These are phyloP conservation scores for Botryotinia globosa DNA, from an alignment of 2,329 filamentous ascomycete species.

Conservation along the genomic window DNA sequence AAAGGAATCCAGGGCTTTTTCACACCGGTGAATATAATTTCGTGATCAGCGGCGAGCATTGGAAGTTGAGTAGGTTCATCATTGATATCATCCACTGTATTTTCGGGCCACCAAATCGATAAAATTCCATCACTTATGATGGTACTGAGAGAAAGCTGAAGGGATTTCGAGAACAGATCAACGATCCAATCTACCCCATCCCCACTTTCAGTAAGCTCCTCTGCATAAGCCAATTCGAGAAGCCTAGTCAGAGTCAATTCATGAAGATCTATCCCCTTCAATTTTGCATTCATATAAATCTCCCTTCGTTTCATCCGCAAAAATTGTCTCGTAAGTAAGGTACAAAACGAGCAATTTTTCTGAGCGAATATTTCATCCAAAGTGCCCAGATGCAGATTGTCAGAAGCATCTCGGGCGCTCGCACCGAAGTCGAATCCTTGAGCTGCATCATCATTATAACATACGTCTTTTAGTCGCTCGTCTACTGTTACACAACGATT, in stretches of 20 bases:
- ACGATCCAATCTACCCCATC: neutral
- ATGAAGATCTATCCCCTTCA: neutral
- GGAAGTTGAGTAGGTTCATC: neutral
- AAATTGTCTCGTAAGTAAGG: neutral
- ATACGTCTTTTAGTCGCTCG: neutral
- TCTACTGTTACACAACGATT: neutral
- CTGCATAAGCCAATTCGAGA: neutral
- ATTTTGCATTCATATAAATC: neutral
- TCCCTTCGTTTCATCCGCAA: neutral
- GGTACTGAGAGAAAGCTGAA: neutral
- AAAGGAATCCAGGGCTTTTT: neutral
- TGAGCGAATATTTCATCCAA: neutral
- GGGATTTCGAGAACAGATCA: neutral
- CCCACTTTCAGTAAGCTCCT: neutral
- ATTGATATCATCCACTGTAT: neutral
- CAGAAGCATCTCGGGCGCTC: neutral
- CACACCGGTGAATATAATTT: neutral
- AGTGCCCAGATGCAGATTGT: neutral
- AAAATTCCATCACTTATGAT: neutral
- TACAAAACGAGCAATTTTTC: neutral
- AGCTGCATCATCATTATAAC: neutral
- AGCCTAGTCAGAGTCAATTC: neutral
- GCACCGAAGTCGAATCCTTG: neutral
- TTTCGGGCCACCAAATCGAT: neutral
- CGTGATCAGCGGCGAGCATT: constrained; percentile 1